These are phyloP conservation scores for Skeletonema grethae DNA, from an alignment of 108 stramenopile genomes.

Conservation along the genomic window DNA sequence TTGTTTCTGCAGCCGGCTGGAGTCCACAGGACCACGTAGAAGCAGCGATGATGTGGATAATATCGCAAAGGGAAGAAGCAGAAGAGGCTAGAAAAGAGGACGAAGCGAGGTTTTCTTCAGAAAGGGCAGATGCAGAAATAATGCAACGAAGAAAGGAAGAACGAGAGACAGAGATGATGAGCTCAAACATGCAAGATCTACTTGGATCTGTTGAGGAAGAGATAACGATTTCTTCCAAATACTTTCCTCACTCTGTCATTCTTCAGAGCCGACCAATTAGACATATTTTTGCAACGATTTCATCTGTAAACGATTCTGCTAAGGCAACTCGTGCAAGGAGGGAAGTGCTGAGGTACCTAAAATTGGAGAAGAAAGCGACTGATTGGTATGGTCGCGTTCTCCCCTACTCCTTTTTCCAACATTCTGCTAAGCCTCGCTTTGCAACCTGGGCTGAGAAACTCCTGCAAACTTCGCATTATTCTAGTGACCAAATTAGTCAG, in stretches of 20 bases:
- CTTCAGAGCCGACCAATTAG: slow-evolving; percentile 15
- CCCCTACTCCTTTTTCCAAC: slow-evolving; percentile 41
- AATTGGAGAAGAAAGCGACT: slow-evolving; percentile 54
- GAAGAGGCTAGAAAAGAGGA: slow-evolving; percentile 64
- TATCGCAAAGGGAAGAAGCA: slow-evolving; percentile 64
- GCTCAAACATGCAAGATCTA: slow-evolving; percentile 24
- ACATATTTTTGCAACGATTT: slow-evolving; percentile 21
- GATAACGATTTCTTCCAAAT: slow-evolving; percentile 17
- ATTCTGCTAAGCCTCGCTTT: slow-evolving; percentile 33
- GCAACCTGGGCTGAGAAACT: slow-evolving; percentile 31
- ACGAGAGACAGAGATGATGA: slow-evolving; percentile 19
- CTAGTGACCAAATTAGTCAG: slow-evolving; percentile 1
- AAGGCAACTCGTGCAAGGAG: slow-evolving; percentile 26
- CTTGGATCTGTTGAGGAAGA: slow-evolving; percentile 30
- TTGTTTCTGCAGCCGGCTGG: slow-evolving; percentile 17
- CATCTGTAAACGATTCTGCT: not conserved
- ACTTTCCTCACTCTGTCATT: slow-evolving; percentile 39
- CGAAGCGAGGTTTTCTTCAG: slow-evolving; percentile 55
- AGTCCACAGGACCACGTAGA: slow-evolving; percentile 46
- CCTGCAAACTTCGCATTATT: slow-evolving; percentile 3
- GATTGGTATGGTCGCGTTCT: slow-evolving; percentile 68
- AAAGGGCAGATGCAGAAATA: slow-evolving; percentile 27
- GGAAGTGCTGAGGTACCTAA: slow-evolving; percentile 38
- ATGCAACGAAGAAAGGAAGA: slow-evolving; percentile 34
- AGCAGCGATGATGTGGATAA: slow-evolving; percentile 66